phyloP scores from a whole-genome alignment of 257 asterid genomes.

The Eustoma russellianum region DNA sequence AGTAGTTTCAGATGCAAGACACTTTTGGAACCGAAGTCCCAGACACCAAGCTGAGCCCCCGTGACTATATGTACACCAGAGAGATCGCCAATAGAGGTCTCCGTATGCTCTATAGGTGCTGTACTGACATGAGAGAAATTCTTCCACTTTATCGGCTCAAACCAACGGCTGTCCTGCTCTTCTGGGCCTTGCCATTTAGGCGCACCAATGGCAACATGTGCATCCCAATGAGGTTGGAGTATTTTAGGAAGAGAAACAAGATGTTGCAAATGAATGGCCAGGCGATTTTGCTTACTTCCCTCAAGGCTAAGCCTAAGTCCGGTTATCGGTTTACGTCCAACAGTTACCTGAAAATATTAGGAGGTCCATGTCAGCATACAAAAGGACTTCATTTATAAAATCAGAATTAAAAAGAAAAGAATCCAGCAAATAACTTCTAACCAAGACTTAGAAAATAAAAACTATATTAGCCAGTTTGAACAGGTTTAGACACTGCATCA shows the following conservation, averaged over 20 bases:
- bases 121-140: conserved; percentile 95
- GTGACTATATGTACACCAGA: conserved; percentile 93
- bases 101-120: conserved; percentile 86
- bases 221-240: conserved; percentile 95
- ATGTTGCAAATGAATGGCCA: conserved; percentile 79
- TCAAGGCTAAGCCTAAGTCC: conserved; percentile 91
- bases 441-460: too few relatives aligned
- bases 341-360: conserved; percentile 59
- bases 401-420: background rate
- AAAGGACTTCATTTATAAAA: background rate
- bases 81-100: conserved; percentile 85
- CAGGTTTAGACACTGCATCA: too few relatives aligned
- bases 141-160: conserved; percentile 97
- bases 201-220: conserved; percentile 94
- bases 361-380: background rate
- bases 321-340: conserved; percentile 94
- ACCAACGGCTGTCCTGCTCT: conserved; percentile 99
- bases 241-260: conserved; percentile 91
- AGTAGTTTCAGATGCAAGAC: conserved; percentile 89
- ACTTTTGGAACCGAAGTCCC: conserved; percentile 88
- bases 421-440: too few relatives aligned
- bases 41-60: conserved; percentile 95
- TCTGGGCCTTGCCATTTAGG: conserved; percentile 99
- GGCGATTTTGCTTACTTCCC: conserved; percentile 88
- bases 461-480: too few relatives aligned